These are phyloP conservation scores for Zalaria sp. DNA, from an alignment of 2,329 filamentous ascomycete species.

Conservation along the genomic window DNA sequence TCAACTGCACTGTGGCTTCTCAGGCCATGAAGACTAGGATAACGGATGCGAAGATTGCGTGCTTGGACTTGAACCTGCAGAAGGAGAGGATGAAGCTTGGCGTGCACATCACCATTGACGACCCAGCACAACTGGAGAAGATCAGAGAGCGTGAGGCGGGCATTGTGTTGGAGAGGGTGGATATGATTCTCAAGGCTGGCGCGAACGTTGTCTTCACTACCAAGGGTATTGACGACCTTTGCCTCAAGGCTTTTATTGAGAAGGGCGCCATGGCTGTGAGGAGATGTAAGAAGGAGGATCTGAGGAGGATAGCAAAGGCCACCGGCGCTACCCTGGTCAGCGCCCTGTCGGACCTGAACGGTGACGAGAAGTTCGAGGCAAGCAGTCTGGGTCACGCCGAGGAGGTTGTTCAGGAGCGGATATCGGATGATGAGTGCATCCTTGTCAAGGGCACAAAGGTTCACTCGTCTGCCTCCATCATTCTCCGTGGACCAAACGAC, in stretches of 20 bases:
- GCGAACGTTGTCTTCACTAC: constrained; percentile 95
- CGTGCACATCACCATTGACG: constrained; percentile 95
- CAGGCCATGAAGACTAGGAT: constrained; percentile 95
- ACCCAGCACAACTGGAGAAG: constrained; percentile 93
- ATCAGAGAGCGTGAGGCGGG: constrained; percentile 85
- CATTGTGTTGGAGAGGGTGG: constrained; percentile 84
- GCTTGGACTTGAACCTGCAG: constrained; percentile 94
- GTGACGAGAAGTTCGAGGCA: constrained; percentile 89
- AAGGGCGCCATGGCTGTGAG: constrained; percentile 90
- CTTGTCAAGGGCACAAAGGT: constrained; percentile 84
- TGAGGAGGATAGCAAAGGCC: constrained; percentile 88
- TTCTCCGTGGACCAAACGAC: constrained; percentile 90
- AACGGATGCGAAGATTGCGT: constrained; percentile 88
- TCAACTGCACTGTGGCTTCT: constrained; percentile 97
- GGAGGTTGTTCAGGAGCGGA: constrained; percentile 94
- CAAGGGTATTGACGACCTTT: constrained; percentile 95
- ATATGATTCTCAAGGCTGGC: constrained; percentile 95
- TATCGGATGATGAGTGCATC: constrained; percentile 98
- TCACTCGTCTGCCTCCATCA: constrained; percentile 87
- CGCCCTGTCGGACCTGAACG: constrained; percentile 90
- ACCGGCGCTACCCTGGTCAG: constrained; percentile 88
- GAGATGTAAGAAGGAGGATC: constrained; percentile 96
- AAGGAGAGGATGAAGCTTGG: constrained; percentile 99
- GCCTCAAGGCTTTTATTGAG: constrained; percentile 88
- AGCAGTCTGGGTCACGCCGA: constrained; percentile 83